Percentiles rank a stretch among this genome's conserved stretches.
Conservation (phyloP, 192 early-diverging fungal species). For the Diversispora epigaea region DNA sequence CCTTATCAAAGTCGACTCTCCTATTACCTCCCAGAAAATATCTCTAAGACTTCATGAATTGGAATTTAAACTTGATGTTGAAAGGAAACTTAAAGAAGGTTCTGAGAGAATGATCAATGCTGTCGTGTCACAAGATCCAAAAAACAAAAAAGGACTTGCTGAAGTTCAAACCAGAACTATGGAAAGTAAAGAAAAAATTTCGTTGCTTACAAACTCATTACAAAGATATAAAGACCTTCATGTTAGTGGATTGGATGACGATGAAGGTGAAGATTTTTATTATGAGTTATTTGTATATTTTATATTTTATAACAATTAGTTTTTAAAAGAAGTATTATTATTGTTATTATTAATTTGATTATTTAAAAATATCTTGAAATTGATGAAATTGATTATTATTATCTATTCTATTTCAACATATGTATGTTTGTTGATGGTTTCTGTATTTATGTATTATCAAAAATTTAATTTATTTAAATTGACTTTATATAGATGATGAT, state of each 20-base stretch:
- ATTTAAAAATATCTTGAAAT: no score
- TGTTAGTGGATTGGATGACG: conserved; percentile 75
- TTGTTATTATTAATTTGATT: no score
- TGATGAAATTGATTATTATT: no score
- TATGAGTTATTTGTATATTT: no score
- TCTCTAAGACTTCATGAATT: conserved; percentile 84
- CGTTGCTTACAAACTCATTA: conserved; percentile 67
- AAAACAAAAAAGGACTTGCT: conserved; percentile 54
- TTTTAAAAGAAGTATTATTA: no score
- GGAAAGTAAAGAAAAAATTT: conserved; percentile 77
- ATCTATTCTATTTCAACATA: no score
- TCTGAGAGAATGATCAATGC: conserved; percentile 66
- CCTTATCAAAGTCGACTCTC: conserved; percentile 66
- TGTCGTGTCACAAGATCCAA: conserved; percentile 50
- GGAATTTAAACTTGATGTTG: conserved; percentile 88
- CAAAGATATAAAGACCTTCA: conserved; percentile 87
- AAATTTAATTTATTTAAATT: neutral
- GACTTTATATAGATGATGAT: conserved; percentile 37
- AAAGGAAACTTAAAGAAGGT: conserved; percentile 87
- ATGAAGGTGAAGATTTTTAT: conserved; percentile 49
- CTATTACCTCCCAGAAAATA: conserved; percentile 68
- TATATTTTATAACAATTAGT: no score
- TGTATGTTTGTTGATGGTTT: neutral
- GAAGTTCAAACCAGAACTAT: conserved; percentile 57
- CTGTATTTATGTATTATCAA: neutral